Evolutionary conservation across 2,329 filamentous ascomycete genomes (phyloP), one percentile per base, ranked within the genome.

Genomic region (Daldinia sp.): DNA sequence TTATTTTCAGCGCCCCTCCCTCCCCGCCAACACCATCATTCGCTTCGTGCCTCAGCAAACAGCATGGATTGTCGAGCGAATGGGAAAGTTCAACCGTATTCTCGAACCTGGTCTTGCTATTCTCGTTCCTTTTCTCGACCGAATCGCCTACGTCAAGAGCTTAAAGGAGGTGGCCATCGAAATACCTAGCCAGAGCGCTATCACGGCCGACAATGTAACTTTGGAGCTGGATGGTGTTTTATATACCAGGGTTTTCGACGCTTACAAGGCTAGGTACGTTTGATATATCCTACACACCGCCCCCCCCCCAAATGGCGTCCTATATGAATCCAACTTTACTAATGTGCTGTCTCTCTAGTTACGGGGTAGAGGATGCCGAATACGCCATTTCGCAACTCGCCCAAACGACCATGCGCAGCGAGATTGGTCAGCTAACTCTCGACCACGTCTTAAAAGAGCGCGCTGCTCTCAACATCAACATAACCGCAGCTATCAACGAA

Each of bases 21-120:
- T 97, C 53, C 95, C 95, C 25, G 92, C 94, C 70, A 99, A 99
- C 80, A 99, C 95, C 3, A 83, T 99, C 66, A 83, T 99, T 72
- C 92, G 94, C 63, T 99, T 98, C 79, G 95, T 99, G 39, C 95
- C 95, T n/a, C 95, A 99, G 80, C 95, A 99, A 82, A 98, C 94
- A 72, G 95, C 95, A 77, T 99, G 95, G 95, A 94, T 99, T 62
- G 95, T 99, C 59, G 95, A 99, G 86, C 94, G 95, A 75, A 99
- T 99, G 95, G 95, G 95, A 73, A 95, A 94, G 79, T 99, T 97
- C 82, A 90, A 92, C 80, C 87, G 94, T 63, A 97, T 99, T 73
- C 82, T 99, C 51, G 87, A 97, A 72, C 95, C 95, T 3, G 95
- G 95, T 59, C 83, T 99, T 65, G 94, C 95, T 19, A 85, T 99